Evolutionary conservation across 73 alveolate species (phyloP).

Genomic region (Symbiodinium pilosum): DNA sequence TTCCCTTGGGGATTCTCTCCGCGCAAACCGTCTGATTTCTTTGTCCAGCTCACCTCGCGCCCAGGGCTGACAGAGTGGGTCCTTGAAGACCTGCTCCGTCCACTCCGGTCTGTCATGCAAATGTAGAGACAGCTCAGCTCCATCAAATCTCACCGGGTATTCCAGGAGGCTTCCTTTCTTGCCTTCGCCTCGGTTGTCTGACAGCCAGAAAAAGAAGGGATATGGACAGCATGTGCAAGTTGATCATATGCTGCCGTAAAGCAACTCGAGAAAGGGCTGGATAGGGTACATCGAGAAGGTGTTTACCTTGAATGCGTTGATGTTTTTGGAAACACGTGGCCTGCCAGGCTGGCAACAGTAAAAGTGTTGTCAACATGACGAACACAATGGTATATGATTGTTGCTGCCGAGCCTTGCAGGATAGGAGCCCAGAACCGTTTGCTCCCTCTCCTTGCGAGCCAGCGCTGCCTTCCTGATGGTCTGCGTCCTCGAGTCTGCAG

Average conservation of each 20-base stretch:
- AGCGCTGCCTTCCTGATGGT: slow-evolving; percentile 11
- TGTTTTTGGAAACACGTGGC: not conserved
- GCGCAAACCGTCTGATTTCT: not conserved
- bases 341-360: too few species aligned
- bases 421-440: slow-evolving; percentile 35
- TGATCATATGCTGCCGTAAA: too few species aligned
- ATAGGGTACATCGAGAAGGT: slow-evolving; percentile 46
- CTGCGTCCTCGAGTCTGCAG: slow-evolving; percentile 65
- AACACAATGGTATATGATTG: too few species aligned
- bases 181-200: too few species aligned
- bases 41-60: not conserved
- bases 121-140: not conserved
- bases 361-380: too few species aligned
- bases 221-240: too few species aligned
- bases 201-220: too few species aligned
- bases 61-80: too few species aligned
- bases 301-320: not conserved
- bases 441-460: slow-evolving; percentile 51
- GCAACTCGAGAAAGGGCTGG: slow-evolving; percentile 32
- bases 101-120: too few species aligned
- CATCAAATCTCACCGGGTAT: not conserved
- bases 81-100: too few species aligned
- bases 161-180: not conserved
- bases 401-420: not conserved
- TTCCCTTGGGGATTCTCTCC: not conserved